A percentile compares a stretch with the other conserved stretches of the same genome.
Evolutionary conservation across 495 filamentous ascomycete genomes (phyloP).

Genomic region (Barbatosphaeria neglecta): DNA sequence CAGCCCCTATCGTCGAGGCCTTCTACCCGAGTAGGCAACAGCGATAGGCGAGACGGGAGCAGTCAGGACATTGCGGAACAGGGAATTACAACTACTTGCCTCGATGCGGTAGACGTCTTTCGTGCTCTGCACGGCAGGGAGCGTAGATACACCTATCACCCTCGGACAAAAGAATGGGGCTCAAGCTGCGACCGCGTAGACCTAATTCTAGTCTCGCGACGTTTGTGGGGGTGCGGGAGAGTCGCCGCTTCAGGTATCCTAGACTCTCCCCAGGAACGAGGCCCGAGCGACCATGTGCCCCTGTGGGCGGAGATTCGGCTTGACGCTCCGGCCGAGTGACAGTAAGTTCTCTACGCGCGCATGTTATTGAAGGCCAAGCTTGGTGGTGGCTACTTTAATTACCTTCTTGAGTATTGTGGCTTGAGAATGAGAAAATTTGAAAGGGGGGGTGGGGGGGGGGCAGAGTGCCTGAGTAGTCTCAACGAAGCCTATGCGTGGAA

Average conservation of each 20-base stretch:
- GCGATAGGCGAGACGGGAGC: too few relatives aligned
- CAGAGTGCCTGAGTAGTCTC: too few relatives aligned
- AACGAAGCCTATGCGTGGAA: too few relatives aligned
- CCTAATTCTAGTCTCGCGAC: constrained; percentile 16
- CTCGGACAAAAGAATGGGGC: constrained; percentile 19
- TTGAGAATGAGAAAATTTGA: too few relatives aligned
- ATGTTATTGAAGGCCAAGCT: too few relatives aligned
- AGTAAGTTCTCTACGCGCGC: too few relatives aligned
- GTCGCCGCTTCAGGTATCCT: constrained; percentile 18
- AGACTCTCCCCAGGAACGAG: constrained; percentile 20
- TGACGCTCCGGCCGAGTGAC: too few relatives aligned
- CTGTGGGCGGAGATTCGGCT: constrained; percentile 16
- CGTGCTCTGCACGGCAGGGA: constrained; percentile 9
- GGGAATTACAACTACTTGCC: too few relatives aligned
- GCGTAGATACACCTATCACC: constrained; percentile 21
- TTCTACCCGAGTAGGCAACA: too few relatives aligned
- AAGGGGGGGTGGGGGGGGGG: too few relatives aligned
- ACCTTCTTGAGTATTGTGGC: too few relatives aligned
- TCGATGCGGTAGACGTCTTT: constrained; percentile 20
- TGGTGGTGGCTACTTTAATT: too few relatives aligned
- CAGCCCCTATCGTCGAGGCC: neutral
- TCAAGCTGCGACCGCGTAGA: constrained; percentile 27
- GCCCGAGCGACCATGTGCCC: constrained; percentile 25
- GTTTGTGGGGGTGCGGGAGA: constrained; percentile 5
- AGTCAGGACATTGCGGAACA: neutral